Conservation (phyloP, 495 filamentous ascomycete genomes). For the Penicillium flavigenum region DNA sequence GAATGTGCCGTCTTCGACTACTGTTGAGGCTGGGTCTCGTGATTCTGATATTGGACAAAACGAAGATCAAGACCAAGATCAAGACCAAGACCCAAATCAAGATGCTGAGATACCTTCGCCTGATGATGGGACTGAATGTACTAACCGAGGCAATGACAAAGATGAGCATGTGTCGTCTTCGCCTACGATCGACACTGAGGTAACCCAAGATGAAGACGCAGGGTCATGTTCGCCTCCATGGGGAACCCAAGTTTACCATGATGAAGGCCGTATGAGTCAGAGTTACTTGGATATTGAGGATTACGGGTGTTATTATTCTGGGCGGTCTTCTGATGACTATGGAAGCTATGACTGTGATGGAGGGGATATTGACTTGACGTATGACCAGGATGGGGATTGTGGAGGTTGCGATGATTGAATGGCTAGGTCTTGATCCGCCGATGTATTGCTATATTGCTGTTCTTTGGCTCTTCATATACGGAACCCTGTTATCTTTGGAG, state of each 20-base stretch:
- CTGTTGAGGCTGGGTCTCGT: not conserved
- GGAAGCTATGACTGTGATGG: not conserved
- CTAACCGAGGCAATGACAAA: no score
- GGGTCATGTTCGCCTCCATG: not conserved
- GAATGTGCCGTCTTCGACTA: not conserved
- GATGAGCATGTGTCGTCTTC: not conserved
- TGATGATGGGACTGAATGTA: not conserved
- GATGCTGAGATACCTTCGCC: not conserved
- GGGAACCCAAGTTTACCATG: not conserved
- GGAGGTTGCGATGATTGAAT: not conserved
- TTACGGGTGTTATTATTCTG: not conserved
- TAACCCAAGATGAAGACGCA: not conserved
- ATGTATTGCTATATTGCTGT: not conserved
- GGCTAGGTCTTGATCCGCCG: not conserved
- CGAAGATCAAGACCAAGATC: not conserved
- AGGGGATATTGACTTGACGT: not conserved
- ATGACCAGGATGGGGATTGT: not conserved
- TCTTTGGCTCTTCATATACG: not conserved
- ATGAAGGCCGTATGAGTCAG: not conserved
- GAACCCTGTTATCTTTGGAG: not conserved
- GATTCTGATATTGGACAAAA: not conserved
- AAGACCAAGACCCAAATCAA: not conserved
- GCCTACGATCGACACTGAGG: not conserved
- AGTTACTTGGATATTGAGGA: not conserved
- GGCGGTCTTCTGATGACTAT: not conserved